Base-by-base conservation (phyloP, 2,329 filamentous ascomycete species). In the Penicillium aurantiogriseum region DNA sequence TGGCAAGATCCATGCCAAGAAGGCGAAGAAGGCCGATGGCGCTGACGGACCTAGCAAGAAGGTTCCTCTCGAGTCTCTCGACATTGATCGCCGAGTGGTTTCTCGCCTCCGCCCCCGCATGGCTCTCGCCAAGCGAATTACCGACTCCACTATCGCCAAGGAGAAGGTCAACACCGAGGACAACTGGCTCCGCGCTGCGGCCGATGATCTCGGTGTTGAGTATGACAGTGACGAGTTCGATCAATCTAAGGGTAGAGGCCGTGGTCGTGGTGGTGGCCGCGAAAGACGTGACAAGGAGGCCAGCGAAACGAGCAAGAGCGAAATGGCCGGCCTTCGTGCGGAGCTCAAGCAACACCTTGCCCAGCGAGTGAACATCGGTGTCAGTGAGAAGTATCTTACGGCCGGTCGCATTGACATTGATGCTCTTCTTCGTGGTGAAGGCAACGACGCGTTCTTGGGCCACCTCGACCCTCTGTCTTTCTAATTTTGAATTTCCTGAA, bases 141-240 rank as follows among this genome's bases (percentile, higher is more conserved):
- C 92, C 0, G 93, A 97, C 68, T 84, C 89, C 1, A 81, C 81
- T 1, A 83, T 94, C 9, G 93, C 92, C 8, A 96, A 96, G 76
- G 91, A 95, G 71, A 96, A 93, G 76, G 86, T 88, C 10, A 85
- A 85, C 54, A 88, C 89, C 67, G 90, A 96, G 66, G 90, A 96
- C 64, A 86, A 91, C 55, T 94, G 92, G 86, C 80, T 97, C 66
- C 85, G 86, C 43, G 85, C 85, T 47, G 92, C 92, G 0, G 94
- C 94, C 0, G 92, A 97, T 57, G 93, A 97, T 63, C 81, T 99
- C 0, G 94, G 94, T 0, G 90, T 97, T 0, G 93, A 97, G 51
- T 96, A 96, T 71, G 92, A 97, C 70, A 89, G 86, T 59, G 92
- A 96, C 36, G 91, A 95, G 45, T 88, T 96, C 60, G 89, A 83